Percentiles rank a stretch among this genome's conserved stretches.
These are phyloP conservation scores for Plasmodium fragile DNA, from an alignment of 169 alveolate species.

Conservation along the genomic window DNA sequence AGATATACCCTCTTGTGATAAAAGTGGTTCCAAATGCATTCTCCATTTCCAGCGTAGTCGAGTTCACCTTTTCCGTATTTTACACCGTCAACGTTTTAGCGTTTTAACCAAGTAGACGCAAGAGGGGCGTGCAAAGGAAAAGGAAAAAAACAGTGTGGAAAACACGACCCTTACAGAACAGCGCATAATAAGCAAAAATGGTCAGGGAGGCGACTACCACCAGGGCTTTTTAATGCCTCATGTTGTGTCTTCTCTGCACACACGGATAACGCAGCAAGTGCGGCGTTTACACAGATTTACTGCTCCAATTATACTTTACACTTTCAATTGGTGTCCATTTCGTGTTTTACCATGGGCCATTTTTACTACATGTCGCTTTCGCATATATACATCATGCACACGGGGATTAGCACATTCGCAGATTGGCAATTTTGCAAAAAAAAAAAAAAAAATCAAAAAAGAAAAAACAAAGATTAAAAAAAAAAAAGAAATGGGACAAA, in stretches of 20 bases:
- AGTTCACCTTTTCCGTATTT: neutral
- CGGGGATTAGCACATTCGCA: neutral
- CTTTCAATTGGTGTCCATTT: neutral
- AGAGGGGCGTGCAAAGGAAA: neutral
- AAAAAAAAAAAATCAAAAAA: slow-evolving; percentile 3
- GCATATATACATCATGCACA: neutral
- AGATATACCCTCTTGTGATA: neutral
- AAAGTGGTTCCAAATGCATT: neutral
- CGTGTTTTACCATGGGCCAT: neutral
- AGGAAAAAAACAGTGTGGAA: neutral
- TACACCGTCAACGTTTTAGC: neutral
- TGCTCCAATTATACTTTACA: neutral
- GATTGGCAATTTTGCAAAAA: neutral
- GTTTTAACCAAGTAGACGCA: neutral
- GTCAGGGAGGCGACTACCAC: neutral
- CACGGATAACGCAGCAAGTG: neutral
- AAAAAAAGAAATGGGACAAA: neutral
- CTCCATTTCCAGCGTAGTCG: neutral
- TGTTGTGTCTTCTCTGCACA: neutral
- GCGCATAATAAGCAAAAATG: neutral
- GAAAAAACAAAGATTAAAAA: neutral
- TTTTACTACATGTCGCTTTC: neutral
- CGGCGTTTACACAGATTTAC: neutral
- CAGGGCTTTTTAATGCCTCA: neutral
- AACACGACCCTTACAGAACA: neutral